Evolutionary conservation across 495 filamentous ascomycete species (phyloP).

Genomic region (Alectoria sarmentosa): DNA sequence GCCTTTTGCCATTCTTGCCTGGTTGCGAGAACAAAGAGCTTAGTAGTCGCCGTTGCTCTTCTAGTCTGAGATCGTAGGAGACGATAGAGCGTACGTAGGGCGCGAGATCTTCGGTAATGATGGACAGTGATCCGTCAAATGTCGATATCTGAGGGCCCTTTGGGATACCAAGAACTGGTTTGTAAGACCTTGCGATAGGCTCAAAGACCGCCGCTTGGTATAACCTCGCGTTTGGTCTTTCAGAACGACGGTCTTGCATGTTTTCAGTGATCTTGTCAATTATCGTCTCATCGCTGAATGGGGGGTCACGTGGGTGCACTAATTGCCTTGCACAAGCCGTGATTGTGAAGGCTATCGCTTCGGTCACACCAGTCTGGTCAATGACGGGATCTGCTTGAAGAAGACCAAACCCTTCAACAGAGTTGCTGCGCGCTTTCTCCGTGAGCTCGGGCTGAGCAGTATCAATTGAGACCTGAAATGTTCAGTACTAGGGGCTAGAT

Average conservation of each 20-base stretch:
- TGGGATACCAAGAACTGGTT: conserved; percentile 34
- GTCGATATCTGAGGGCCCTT: conserved; percentile 44
- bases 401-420: conserved; percentile 52
- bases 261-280: conserved; percentile 9
- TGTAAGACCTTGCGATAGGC: conserved; percentile 45
- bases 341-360: conserved; percentile 34
- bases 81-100: conserved; percentile 80
- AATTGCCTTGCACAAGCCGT: conserved; percentile 22
- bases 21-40: conserved; percentile 53
- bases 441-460: conserved; percentile 51
- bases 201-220: conserved; percentile 40
- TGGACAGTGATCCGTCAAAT: conserved; percentile 59
- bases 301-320: background rate
- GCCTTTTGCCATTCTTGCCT: conserved; percentile 49
- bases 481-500: background rate
- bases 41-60: conserved; percentile 56
- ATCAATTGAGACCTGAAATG: conserved; percentile 40
- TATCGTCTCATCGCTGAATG: conserved; percentile 2
- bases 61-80: conserved; percentile 61
- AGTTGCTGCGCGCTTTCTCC: conserved; percentile 55
- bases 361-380: conserved; percentile 38
- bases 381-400: conserved; percentile 45
- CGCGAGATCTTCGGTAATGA: conserved; percentile 67
- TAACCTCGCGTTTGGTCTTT: conserved; percentile 1
- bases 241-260: background rate